phyloP scores from a whole-genome alignment of 1,284 basidiomycete genomes.

The Austropuccinia psidii region DNA sequence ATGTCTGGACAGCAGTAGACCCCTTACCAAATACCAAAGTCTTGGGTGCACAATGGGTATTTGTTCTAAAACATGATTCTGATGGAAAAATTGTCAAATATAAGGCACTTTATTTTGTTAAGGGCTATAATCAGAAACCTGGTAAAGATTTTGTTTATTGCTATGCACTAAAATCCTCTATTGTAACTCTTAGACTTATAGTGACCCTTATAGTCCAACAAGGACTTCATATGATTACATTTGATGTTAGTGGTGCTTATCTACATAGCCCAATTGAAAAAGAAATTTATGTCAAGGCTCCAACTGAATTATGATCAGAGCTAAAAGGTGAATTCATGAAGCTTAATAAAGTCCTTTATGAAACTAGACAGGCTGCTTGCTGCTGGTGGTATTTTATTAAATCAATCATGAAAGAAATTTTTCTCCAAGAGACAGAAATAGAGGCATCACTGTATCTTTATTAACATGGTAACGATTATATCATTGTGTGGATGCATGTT shows the following conservation, averaged over 20 bases:
- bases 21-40: neutral
- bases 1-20: neutral
- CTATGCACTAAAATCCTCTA: neutral
- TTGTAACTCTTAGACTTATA: neutral
- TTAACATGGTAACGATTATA: neutral
- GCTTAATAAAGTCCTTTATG: slow-evolving; percentile 7
- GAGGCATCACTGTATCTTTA: neutral
- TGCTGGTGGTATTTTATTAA: slow-evolving; percentile 1
- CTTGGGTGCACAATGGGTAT: slow-evolving; percentile 1
- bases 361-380: neutral
- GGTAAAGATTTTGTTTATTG: neutral
- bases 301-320: neutral
- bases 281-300: neutral
- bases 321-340: neutral
- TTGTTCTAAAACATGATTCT: neutral
- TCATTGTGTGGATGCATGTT: slow-evolving; percentile 4
- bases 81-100: neutral
- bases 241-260: slow-evolving; percentile 1
- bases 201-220: neutral
- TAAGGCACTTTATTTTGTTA: neutral
- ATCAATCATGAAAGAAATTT: neutral
- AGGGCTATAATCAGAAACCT: neutral
- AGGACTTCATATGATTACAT: neutral
- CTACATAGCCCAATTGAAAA: neutral
- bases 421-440: neutral